Conservation (phyloP, 2,329 filamentous ascomycete species). For the Trichoderma afroharzianum region DNA sequence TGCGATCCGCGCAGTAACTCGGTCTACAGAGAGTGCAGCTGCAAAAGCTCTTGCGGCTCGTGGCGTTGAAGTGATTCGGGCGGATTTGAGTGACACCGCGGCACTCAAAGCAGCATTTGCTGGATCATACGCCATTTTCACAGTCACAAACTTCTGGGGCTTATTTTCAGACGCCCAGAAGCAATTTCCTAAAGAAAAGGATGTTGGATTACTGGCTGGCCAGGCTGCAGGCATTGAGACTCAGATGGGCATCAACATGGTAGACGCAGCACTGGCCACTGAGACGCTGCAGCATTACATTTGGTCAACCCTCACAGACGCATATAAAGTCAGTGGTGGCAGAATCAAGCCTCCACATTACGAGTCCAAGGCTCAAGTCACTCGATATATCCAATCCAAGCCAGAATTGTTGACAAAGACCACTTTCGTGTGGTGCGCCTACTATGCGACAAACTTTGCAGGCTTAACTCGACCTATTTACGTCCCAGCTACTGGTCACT, state of each 20-base stretch:
- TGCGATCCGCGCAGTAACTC: slow-evolving; percentile 29
- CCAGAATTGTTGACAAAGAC: not conserved
- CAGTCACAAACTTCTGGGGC: slow-evolving; percentile 28
- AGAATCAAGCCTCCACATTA: not conserved
- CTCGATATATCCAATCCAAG: not conserved
- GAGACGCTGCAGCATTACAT: not conserved
- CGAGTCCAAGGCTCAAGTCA: not conserved
- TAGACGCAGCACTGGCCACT: not conserved
- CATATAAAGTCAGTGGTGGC: not conserved
- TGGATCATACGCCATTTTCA: slow-evolving; percentile 33
- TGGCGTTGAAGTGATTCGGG: slow-evolving; percentile 31
- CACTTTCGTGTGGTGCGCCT: slow-evolving; percentile 2
- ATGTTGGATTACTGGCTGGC: not conserved
- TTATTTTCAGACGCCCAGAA: not conserved
- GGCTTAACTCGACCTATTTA: not conserved
- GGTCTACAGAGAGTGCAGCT: slow-evolving; percentile 28
- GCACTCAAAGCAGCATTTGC: slow-evolving; percentile 28
- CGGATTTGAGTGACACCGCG: slow-evolving; percentile 26
- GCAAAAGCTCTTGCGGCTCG: slow-evolving; percentile 26
- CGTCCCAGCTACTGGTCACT: not conserved
- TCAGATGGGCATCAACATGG: not conserved
- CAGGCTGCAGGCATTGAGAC: not conserved
- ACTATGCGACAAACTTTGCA: not conserved
- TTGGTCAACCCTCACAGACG: not conserved
- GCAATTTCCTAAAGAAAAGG: not conserved